A percentile compares a stretch with the other conserved stretches of the same genome.
These are phyloP conservation scores for Backusella parvicylindrica DNA, from an alignment of 192 early-diverging fungal species.

Conservation along the genomic window DNA sequence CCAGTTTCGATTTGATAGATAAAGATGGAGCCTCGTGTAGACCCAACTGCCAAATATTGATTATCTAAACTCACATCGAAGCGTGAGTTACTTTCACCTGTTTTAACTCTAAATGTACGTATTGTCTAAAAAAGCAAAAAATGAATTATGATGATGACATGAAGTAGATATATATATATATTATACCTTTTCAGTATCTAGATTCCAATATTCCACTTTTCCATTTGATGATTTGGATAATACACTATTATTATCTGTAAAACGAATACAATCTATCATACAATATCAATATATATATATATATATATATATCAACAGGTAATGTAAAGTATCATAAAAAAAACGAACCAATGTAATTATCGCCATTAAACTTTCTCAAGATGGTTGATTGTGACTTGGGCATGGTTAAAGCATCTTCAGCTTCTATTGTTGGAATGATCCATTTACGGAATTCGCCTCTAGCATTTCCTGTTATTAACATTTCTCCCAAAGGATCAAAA, in stretches of 20 bases:
- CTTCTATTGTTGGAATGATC: constrained; percentile 41
- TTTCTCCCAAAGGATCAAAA: constrained; percentile 62
- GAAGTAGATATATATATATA: not conserved
- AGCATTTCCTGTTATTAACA: constrained; percentile 50
- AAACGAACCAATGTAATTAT: constrained; percentile 26
- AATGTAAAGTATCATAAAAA: too few species aligned
- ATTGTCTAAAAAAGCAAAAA: constrained; percentile 23
- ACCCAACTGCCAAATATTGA: constrained; percentile 70
- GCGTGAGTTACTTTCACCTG: constrained; percentile 42
- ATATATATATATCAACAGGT: too few species aligned
- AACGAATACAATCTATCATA: constrained; percentile 70
- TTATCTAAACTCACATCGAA: constrained; percentile 74
- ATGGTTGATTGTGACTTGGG: constrained; percentile 26
- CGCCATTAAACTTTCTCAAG: constrained; percentile 34
- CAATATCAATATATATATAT: not conserved
- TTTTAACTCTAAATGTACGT: constrained; percentile 34
- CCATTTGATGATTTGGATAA: constrained; percentile 74
- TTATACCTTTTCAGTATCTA: constrained; percentile 37
- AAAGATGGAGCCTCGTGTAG: constrained; percentile 64
- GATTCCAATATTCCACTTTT: constrained; percentile 74
- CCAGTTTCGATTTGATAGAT: constrained; percentile 73
- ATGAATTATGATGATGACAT: too few species aligned
- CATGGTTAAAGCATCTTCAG: constrained; percentile 21
- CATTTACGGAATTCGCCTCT: constrained; percentile 52
- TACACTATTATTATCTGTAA: constrained; percentile 55